Evolutionary conservation across 2,329 filamentous ascomycete genomes (phyloP), one percentile per base, ranked within the genome.

Genomic region (Phyllosticta paracitricarpa): DNA sequence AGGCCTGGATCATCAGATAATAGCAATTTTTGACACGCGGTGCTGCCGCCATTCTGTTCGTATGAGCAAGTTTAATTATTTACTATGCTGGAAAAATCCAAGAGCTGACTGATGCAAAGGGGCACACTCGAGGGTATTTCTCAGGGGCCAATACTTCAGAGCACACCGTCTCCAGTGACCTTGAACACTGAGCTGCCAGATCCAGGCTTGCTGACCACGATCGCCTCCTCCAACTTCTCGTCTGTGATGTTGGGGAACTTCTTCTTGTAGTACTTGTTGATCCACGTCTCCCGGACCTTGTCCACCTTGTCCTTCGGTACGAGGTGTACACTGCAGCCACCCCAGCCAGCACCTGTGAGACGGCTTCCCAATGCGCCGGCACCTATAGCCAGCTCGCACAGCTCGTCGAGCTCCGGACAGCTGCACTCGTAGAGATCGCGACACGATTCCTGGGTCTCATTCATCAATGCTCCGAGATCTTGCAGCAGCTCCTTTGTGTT

Each of bases 271-370:
- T 97, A 99, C 71, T 91, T 85, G 64, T 82, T 82, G 68, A 89
- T 84, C 82, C 94, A 85, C 4, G 89, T 89, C 68, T 83, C 80
- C 72, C 84, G 90, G 24, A 99, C 89, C 26, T 79, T 83, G 4
- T 87, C 85, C 0, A 97, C 88, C 75, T 88, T 93, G 69, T 91
- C 83, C 62, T 85, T 89, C 0, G 93, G 89, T 58, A 97, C 88
- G 62, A 99, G 82, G 77, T 99, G 94, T 62, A 99, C 93, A 63
- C 85, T 94, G 77, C 94, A 97, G 2, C 94, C 94, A 64, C 94
- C 94, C 94, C 94, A 99, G 2, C 94, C 94, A 0, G 94, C 94
- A 51, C 94, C 94, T 0, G 93, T 97, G 67, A 97, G 77, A 26
- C 93, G 81, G 67, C 89, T 91, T 28, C 93, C 94, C 71, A 91